Conservation (phyloP, 768 basidiomycete genomes). For the Saitozyma podzolica region DNA sequence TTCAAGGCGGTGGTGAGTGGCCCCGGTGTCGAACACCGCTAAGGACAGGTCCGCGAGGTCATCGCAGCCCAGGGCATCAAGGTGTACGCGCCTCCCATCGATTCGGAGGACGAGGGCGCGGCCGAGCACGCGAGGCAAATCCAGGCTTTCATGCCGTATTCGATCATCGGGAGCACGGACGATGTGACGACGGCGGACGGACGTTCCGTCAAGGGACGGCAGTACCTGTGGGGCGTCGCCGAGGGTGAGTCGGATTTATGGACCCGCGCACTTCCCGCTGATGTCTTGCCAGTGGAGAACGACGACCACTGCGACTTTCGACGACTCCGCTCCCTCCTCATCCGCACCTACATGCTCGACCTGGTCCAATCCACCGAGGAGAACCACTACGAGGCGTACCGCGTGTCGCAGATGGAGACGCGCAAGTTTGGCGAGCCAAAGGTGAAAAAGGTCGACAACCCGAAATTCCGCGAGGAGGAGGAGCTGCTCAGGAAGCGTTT, state of each 20-base stretch:
- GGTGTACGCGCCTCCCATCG: slow-evolving; percentile 90
- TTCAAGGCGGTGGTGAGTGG: slow-evolving; percentile 87
- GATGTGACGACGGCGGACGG: slow-evolving; percentile 91
- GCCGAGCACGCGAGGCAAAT: slow-evolving; percentile 86
- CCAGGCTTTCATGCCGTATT: slow-evolving; percentile 88
- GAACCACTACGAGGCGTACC: slow-evolving; percentile 94
- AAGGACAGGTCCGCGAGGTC: slow-evolving; percentile 75
- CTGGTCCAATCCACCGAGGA: slow-evolving; percentile 95
- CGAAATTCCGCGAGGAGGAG: slow-evolving; percentile 99
- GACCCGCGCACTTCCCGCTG: background rate
- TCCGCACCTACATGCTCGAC: slow-evolving; percentile 98
- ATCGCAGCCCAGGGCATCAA: slow-evolving; percentile 88
- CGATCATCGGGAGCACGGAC: slow-evolving; percentile 94
- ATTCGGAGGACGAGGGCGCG: slow-evolving; percentile 78
- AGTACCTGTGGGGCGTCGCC: slow-evolving; percentile 99
- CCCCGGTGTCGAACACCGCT: background rate
- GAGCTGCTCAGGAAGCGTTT: slow-evolving; percentile 94
- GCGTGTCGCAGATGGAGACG: slow-evolving; percentile 99
- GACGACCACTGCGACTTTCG: slow-evolving; percentile 99
- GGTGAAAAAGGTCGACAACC: slow-evolving; percentile 97
- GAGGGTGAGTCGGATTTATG: slow-evolving; percentile 64
- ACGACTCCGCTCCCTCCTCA: slow-evolving; percentile 89
- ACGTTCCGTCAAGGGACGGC: slow-evolving; percentile 89
- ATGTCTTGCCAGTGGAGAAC: slow-evolving; percentile 73
- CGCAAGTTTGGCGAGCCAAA: slow-evolving; percentile 98